Conservation (phyloP, 306 rosid genomes). For the Cucurbita argyrosperma region DNA sequence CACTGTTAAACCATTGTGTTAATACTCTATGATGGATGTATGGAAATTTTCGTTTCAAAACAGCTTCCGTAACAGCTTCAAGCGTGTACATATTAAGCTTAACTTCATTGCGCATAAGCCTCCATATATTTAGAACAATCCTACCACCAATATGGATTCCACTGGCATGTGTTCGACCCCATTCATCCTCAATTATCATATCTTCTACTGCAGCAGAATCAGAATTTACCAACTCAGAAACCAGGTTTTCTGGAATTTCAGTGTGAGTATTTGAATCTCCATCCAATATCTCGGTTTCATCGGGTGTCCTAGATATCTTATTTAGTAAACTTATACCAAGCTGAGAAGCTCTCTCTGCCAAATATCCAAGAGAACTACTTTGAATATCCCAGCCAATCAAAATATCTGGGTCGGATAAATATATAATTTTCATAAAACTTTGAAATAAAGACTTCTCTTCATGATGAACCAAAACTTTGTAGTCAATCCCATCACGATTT, state of each 20-base stretch:
- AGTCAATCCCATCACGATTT: constrained; percentile 53
- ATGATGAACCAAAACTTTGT: constrained; percentile 39
- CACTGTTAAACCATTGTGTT: constrained; percentile 77
- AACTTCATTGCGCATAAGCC: constrained; percentile 80
- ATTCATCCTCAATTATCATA: constrained; percentile 78
- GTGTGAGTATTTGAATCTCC: constrained; percentile 27
- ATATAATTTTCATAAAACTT: constrained; percentile 50
- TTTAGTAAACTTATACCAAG: constrained; percentile 66
- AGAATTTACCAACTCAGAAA: constrained; percentile 27
- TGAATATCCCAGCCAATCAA: constrained; percentile 94
- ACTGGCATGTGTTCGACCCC: constrained; percentile 96
- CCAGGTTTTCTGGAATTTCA: constrained; percentile 22
- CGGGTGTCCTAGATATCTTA: constrained; percentile 67
- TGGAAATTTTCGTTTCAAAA: constrained; percentile 72
- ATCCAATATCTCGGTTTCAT: constrained; percentile 32
- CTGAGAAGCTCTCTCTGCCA: constrained; percentile 78
- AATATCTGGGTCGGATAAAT: constrained; percentile 64
- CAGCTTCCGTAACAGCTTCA: constrained; percentile 83
- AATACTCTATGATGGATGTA: constrained; percentile 34
- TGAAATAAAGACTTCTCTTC: constrained; percentile 52
- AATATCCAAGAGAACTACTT: constrained; percentile 82
- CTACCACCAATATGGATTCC: constrained; percentile 94
- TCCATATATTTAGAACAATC: constrained; percentile 85
- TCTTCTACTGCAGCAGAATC: constrained; percentile 38
- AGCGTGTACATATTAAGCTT: constrained; percentile 73